Evolutionary conservation across 2,329 filamentous ascomycete genomes (phyloP).

Genomic region (Waltergamsia citrina): DNA sequence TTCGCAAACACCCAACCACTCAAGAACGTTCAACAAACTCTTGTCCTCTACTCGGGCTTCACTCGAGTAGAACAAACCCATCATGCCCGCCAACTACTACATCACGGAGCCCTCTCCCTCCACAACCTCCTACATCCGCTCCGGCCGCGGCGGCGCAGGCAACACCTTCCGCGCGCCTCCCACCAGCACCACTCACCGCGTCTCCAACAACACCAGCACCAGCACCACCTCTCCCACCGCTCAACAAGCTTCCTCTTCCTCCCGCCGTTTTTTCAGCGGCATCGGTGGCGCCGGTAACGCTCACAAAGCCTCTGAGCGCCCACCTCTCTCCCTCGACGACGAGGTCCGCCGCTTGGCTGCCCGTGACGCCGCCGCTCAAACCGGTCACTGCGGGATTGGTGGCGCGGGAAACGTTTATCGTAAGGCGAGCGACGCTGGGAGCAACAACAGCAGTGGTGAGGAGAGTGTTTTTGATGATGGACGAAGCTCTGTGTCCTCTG

Average conservation of each 20-base stretch:
- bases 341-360: constrained; percentile 32
- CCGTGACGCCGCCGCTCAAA: constrained; percentile 23
- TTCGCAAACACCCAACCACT: background rate
- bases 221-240: constrained; percentile 29
- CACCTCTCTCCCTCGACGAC: constrained; percentile 42
- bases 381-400: constrained; percentile 57
- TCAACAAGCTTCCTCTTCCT: constrained; percentile 25
- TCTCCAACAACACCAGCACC: constrained; percentile 35
- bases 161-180: constrained; percentile 43
- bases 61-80: too few relatives aligned
- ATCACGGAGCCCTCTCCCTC: constrained; percentile 40
- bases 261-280: constrained; percentile 51
- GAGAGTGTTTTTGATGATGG: too few relatives aligned
- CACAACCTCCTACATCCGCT: constrained; percentile 38
- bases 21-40: background rate
- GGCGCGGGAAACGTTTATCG: constrained; percentile 55
- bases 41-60: background rate
- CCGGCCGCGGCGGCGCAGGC: constrained; percentile 46
- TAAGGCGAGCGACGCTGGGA: constrained; percentile 9
- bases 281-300: constrained; percentile 59
- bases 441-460: constrained; percentile 8
- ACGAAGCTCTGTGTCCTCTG: constrained; percentile 27
- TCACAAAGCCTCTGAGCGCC: constrained; percentile 33
- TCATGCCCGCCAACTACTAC: constrained; percentile 32
- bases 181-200: constrained; percentile 22